Evolutionary conservation across 2,329 filamentous ascomycete genomes (phyloP).

Genomic region (Aspergillus pseudoglaucus): DNA sequence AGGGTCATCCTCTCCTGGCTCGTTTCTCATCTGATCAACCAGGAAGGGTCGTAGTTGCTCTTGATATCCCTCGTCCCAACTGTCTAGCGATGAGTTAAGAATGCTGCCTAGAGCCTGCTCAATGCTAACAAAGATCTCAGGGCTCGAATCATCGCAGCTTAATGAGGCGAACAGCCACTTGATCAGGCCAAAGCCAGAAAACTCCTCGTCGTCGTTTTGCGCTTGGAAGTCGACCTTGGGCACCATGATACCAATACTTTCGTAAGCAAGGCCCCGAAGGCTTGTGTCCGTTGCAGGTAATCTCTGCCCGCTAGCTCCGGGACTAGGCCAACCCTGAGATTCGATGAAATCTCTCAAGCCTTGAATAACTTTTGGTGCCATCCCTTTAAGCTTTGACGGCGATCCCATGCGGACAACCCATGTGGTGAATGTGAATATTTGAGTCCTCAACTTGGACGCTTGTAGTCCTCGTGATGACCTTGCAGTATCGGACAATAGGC

Average conservation of each 20-base stretch:
- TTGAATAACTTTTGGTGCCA: conserved; percentile 63
- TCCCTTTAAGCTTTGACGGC: conserved; percentile 51
- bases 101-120: conserved; percentile 81
- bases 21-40: conserved; percentile 59
- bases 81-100: conserved; percentile 51
- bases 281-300: conserved; percentile 55
- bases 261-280: conserved; percentile 75
- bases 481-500: conserved; percentile 47
- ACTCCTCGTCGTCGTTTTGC: conserved; percentile 26
- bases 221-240: conserved; percentile 36
- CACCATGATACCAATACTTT: conserved; percentile 78
- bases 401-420: conserved; percentile 76
- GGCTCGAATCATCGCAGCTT: conserved; percentile 67
- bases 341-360: conserved; percentile 68
- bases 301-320: conserved; percentile 47
- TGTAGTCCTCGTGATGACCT: conserved; percentile 58
- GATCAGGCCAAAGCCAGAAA: conserved; percentile 48
- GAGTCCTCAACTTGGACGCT: conserved; percentile 69
- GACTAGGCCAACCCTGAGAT: conserved; percentile 73
- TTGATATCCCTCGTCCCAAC: conserved; percentile 37
- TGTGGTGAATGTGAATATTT: conserved; percentile 78
- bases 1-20: conserved; percentile 33
- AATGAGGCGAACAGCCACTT: conserved; percentile 81
- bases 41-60: conserved; percentile 51
- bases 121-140: conserved; percentile 74